Evolutionary conservation across 257 asterid genomes (phyloP).

Genomic region (Nemophila menziesii): DNA sequence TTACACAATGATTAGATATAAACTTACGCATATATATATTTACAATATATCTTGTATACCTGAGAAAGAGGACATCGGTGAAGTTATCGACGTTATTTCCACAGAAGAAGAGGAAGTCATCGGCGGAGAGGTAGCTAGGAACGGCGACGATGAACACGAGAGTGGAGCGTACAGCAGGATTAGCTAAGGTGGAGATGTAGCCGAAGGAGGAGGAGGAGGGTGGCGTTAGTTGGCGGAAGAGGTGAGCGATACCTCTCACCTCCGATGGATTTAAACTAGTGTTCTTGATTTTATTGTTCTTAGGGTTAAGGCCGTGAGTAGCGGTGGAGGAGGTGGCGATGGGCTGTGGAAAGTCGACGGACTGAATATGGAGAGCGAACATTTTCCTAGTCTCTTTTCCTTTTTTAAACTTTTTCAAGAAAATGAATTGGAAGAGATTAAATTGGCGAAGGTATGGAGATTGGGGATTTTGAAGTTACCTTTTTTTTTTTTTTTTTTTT

Average conservation of each 20-base stretch:
- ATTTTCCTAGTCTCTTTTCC: conserved; percentile 14
- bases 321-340: conserved; percentile 31
- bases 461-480: too few species aligned
- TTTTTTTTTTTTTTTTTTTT: too few species aligned
- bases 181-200: conserved; percentile 26
- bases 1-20: too few species aligned
- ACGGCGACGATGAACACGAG: conserved; percentile 76
- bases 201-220: conserved; percentile 20
- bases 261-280: conserved; percentile 39
- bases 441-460: too few species aligned
- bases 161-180: conserved; percentile 43
- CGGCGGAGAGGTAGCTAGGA: conserved; percentile 59
- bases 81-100: conserved; percentile 49
- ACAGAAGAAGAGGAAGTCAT: conserved; percentile 75
- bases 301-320: conserved; percentile 28
- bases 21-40: too few species aligned
- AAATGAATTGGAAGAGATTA: too few species aligned
- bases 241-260: conserved; percentile 73
- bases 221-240: conserved; percentile 68
- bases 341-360: conserved; percentile 70
- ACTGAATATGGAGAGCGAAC: conserved; percentile 84
- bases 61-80: conserved; percentile 50
- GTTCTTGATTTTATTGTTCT: not conserved
- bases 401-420: too few species aligned
- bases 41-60: conserved; percentile 39